Evolutionary conservation across 352 stramenopile genomes (phyloP).

Genomic region (Thraustochytrium sp.): DNA sequence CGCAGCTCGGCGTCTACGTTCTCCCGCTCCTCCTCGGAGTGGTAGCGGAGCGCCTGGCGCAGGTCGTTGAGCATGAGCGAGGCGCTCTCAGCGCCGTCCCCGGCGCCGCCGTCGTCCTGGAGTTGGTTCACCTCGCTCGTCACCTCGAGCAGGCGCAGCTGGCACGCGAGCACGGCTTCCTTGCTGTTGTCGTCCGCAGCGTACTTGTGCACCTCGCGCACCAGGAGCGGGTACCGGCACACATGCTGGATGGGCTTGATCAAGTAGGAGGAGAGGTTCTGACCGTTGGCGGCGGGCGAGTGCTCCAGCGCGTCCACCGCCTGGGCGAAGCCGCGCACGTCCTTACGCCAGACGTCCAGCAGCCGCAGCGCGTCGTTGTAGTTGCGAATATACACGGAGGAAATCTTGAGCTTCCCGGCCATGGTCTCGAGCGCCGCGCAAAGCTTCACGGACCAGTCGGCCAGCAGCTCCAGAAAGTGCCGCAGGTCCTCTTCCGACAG

Average conservation of each 20-base stretch:
- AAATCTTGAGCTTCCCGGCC: background rate
- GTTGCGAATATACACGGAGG: conserved; percentile 41
- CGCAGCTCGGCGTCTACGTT: background rate
- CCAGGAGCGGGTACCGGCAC: conserved; percentile 38
- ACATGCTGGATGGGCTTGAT: conserved; percentile 44
- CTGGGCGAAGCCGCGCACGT: background rate
- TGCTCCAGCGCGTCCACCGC: background rate
- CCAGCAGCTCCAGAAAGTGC: background rate
- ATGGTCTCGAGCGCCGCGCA: background rate
- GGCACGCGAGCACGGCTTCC: background rate
- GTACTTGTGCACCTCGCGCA: conserved; percentile 32
- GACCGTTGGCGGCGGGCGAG: background rate
- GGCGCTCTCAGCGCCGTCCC: too few species aligned
- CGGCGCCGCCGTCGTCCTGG: background rate
- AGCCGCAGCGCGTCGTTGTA: conserved; percentile 12
- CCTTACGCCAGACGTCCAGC: background rate
- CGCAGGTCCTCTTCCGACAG: background rate
- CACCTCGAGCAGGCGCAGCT: conserved; percentile 22
- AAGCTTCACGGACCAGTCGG: background rate
- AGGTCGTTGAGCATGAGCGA: conserved; percentile 3
- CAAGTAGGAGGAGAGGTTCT: conserved; percentile 27
- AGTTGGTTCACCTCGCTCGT: conserved; percentile 24
- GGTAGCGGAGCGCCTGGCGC: background rate
- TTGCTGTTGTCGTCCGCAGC: background rate
- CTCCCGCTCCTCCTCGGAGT: background rate